Evolutionary conservation across 202 grass and related monocot genomes (phyloP).

Genomic region (Elaeis oleifera): DNA sequence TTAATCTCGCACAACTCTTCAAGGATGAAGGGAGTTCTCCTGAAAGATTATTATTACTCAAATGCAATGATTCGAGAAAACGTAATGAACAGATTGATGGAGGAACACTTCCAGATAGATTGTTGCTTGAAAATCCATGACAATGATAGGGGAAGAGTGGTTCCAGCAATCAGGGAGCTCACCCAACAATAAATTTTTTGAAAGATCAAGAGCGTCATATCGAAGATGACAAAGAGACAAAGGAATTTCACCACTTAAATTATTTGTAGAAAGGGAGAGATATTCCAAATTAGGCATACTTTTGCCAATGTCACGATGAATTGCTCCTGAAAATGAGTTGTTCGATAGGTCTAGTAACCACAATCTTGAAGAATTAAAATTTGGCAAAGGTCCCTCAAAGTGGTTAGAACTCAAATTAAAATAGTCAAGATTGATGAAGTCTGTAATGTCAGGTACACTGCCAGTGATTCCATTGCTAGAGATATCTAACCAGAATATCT

Average conservation of each 20-base stretch:
- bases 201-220: too few species aligned
- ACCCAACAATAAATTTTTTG: too few species aligned
- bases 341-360: not conserved
- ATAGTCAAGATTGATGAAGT: not conserved
- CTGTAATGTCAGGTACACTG: not conserved
- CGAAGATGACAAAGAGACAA: too few species aligned
- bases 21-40: too few species aligned
- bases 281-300: too few species aligned
- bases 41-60: not conserved
- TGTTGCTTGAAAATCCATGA: not conserved
- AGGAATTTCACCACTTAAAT: too few species aligned
- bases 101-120: not conserved
- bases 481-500: fast-evolving
- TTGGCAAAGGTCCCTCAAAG: not conserved
- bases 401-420: conserved; percentile 18
- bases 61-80: not conserved
- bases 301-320: too few species aligned
- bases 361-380: conserved; percentile 7
- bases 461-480: conserved; percentile 27
- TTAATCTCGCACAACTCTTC: too few species aligned
- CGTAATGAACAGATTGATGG: not conserved
- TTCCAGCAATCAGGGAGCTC: too few species aligned
- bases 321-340: not conserved
- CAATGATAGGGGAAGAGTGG: not conserved
- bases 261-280: too few species aligned